Evolutionary conservation across 768 basidiomycete species (phyloP), one percentile per base, ranked within the genome.

Genomic region (Cubamyces lactineus): DNA sequence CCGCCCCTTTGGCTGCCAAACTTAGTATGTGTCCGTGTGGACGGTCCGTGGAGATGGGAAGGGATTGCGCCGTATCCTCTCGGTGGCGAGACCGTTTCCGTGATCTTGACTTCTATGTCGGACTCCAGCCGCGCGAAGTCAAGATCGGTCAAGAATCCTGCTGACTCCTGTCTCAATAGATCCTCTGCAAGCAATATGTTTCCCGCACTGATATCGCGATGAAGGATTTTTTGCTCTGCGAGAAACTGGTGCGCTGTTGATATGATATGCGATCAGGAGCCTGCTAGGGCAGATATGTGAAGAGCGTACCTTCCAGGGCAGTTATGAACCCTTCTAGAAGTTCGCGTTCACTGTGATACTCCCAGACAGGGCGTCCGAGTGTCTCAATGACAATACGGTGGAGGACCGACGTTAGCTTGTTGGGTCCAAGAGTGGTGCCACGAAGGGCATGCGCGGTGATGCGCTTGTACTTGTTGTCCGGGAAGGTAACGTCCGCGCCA

Each of bases 141-240:
- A 2, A 76, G 53, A 53, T 75, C 76, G 17, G 66, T 75, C 49
- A 76, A 19, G 42, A 73, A 76, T 1, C 73, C 75, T 34, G 61
- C 47, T 6, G 17, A 1, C 42, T 62, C 45, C 57, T 55, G 17
- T 56, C 58, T 13, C 17, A 41, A n/a, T 21, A 52, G 1, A 63
- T 64, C 40, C 4, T 13, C 38, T n/a, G 57, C n/a, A 2, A 77
- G 71, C 15, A 77, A 68, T 6, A 78, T 66, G 48, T 76, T 76
- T 13, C 75, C 74, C 38, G 70, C 69, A 59, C 73, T 77, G 51
- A 77, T 62, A 48, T 77, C 73, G 3, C 73, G 65, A 42, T 76
- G 75, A 1, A 76, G 52, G 40, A 78, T 68, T 0, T 69, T 69
- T 11, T 69, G 64, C 28, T 67, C 51, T 34, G 46, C 61, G 39